Percentiles rank a stretch among this genome's conserved stretches.
phyloP scores from a whole-genome alignment of 2,329 filamentous ascomycete genomes.

The Phialophora tarda region DNA sequence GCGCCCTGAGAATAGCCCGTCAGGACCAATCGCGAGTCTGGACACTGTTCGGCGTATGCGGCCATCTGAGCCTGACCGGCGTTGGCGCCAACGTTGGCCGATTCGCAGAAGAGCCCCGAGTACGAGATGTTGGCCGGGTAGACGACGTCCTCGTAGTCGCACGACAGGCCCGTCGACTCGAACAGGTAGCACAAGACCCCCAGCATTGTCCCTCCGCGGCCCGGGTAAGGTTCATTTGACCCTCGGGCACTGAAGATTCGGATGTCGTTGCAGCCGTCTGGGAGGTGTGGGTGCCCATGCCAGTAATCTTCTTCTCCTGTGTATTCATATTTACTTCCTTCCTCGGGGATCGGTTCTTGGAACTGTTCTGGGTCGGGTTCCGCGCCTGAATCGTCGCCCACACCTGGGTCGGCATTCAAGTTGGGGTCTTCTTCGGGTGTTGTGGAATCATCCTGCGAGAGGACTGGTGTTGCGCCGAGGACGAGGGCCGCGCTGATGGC shows the following conservation, averaged over 20 bases:
- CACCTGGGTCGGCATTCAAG: neutral
- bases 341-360: conserved; percentile 1
- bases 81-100: conserved; percentile 17
- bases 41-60: conserved; percentile 35
- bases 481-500: conserved; percentile 16
- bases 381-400: neutral
- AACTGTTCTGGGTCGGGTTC: neutral
- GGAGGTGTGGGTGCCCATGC: conserved; percentile 19
- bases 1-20: conserved; percentile 45
- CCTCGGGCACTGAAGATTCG: conserved; percentile 28
- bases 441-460: conserved; percentile 21
- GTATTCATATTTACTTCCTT: conserved; percentile 7
- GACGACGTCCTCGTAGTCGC: conserved; percentile 32
- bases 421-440: neutral
- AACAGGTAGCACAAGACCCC: conserved; percentile 19
- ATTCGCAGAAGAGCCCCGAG: conserved; percentile 24
- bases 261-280: conserved; percentile 26
- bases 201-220: conserved; percentile 24
- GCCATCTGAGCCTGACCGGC: conserved; percentile 25
- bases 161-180: conserved; percentile 22
- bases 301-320: conserved; percentile 8
- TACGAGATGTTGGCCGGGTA: conserved; percentile 31
- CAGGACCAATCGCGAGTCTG: conserved; percentile 42
- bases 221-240: conserved; percentile 31
- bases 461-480: conserved; percentile 21